These are phyloP conservation scores for Fusarium avenaceum DNA, from an alignment of 2,329 filamentous ascomycete species.

Conservation along the genomic window DNA sequence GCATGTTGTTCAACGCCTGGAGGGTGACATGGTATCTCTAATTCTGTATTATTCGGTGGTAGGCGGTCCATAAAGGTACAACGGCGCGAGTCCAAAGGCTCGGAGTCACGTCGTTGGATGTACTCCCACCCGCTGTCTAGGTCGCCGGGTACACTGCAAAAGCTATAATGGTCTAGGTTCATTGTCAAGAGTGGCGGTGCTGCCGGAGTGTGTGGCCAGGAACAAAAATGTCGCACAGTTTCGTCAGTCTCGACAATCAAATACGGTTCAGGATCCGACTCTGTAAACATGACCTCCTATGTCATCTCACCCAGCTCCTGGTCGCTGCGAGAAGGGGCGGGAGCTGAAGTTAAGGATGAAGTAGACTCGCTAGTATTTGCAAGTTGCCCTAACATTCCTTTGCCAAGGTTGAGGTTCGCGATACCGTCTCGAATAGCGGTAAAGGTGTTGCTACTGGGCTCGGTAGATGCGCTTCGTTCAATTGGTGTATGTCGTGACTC, in stretches of 20 bases:
- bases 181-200: conserved; percentile 20
- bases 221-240: conserved; percentile 40
- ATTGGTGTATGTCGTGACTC: conserved; percentile 54
- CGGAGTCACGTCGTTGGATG: conserved; percentile 25
- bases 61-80: not conserved
- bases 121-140: conserved; percentile 37
- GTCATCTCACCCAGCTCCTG: conserved; percentile 63
- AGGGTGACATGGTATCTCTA: conserved; percentile 1
- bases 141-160: conserved; percentile 30
- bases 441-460: conserved; percentile 59
- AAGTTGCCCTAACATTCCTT: conserved; percentile 57
- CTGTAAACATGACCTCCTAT: conserved; percentile 59
- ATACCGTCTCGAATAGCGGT: conserved; percentile 64
- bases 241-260: conserved; percentile 51
- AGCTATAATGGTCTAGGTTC: conserved; percentile 11
- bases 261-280: conserved; percentile 52
- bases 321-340: conserved; percentile 51
- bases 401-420: conserved; percentile 63
- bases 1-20: conserved; percentile 1
- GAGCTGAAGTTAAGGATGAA: conserved; percentile 32
- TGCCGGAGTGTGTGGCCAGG: conserved; percentile 10
- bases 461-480: conserved; percentile 61
- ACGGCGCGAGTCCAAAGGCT: not conserved
- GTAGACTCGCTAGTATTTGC: conserved; percentile 46
- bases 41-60: not conserved